Evolutionary conservation across 192 early-diverging fungal species (phyloP).

Genomic region (Rhizophagus sp.): DNA sequence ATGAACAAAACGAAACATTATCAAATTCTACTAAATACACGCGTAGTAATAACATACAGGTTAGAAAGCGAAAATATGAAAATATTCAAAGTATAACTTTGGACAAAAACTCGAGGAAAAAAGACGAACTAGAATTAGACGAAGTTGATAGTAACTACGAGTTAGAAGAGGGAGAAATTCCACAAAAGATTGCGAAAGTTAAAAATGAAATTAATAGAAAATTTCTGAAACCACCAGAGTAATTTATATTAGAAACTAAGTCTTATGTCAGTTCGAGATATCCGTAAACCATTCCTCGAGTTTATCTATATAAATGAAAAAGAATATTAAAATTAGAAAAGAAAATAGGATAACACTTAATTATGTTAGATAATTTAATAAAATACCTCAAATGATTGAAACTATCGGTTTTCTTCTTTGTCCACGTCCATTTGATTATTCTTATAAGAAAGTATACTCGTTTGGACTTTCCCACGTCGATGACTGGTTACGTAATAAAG

Average conservation of each 20-base stretch:
- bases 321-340: too few relatives aligned
- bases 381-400: not conserved
- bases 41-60: not conserved
- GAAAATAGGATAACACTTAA: too few relatives aligned
- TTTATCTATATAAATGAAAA: not conserved
- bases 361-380: not conserved
- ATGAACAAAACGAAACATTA: not conserved
- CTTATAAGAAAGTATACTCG: constrained; percentile 2
- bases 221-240: constrained; percentile 5
- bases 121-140: not conserved
- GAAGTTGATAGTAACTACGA: not conserved
- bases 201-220: not conserved
- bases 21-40: not conserved
- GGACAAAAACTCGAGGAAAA: not conserved
- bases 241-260: not conserved
- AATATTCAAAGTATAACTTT: not conserved
- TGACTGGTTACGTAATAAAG: constrained; percentile 14
- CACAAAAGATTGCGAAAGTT: not conserved
- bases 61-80: not conserved
- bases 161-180: not conserved
- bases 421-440: not conserved
- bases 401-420: not conserved
- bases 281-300: too few relatives aligned
- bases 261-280: not conserved
- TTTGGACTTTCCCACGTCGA: not conserved